phyloP scores from a whole-genome alignment of 202 grass and related monocot species.

The Eragrostis tef region DNA sequence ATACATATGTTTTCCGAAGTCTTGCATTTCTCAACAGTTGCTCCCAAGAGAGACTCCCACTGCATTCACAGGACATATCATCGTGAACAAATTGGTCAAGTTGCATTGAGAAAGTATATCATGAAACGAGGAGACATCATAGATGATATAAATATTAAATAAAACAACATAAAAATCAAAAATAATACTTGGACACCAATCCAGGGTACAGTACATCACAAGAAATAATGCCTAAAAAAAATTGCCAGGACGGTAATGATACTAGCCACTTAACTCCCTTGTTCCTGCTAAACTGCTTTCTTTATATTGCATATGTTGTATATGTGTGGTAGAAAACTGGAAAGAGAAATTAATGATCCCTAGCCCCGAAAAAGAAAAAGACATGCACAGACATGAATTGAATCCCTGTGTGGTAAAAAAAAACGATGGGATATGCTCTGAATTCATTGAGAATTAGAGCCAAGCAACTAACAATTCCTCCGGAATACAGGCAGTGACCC shows the following conservation, averaged over 20 bases:
- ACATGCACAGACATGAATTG: not conserved
- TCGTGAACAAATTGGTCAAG: constrained; percentile 31
- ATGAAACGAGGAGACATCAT: constrained; percentile 24
- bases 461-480: constrained; percentile 24
- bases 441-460: constrained; percentile 9
- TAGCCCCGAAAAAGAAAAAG: constrained; percentile 20
- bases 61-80: constrained; percentile 55
- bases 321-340: constrained; percentile 8
- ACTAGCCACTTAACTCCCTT: not conserved
- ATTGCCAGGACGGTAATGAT: constrained; percentile 13
- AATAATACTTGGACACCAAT: constrained; percentile 19
- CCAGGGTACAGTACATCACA: constrained; percentile 15
- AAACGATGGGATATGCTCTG: constrained; percentile 5
- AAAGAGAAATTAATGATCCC: constrained; percentile 11
- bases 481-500: not conserved
- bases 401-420: not conserved
- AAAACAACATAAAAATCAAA: constrained; percentile 21
- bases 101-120: not conserved
- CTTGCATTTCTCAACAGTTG: constrained; percentile 75
- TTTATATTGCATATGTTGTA: constrained; percentile 13
- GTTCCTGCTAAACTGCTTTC: constrained; percentile 34
- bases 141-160: constrained; percentile 9
- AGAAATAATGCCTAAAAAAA: too few species aligned
- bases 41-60: constrained; percentile 89
- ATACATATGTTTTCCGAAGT: constrained; percentile 82